Percentiles rank a stretch among this genome's conserved stretches.
Conservation (phyloP, 208 protist genomes). For the Novymonas esmeraldas region DNA sequence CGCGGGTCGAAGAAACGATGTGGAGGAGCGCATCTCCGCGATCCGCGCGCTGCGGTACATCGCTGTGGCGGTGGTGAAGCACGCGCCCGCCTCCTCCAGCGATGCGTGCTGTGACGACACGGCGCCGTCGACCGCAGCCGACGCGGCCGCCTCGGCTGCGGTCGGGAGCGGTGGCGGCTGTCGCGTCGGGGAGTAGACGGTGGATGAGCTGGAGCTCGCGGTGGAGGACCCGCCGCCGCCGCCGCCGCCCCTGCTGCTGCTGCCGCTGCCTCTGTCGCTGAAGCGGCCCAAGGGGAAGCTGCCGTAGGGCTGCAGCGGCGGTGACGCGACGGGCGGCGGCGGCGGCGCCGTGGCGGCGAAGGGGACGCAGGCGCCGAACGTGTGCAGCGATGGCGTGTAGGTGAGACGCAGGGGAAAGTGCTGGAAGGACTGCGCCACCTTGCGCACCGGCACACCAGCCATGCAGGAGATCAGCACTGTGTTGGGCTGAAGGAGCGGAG, state of each 20-base stretch:
- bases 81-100: conserved; percentile 4
- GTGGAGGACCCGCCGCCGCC: neutral
- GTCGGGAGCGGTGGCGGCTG: neutral
- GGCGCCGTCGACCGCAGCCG: too few species aligned
- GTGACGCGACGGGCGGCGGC: too few species aligned
- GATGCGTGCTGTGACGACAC: neutral
- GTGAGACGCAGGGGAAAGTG: conserved; percentile 28
- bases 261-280: too few species aligned
- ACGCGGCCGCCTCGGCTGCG: too few species aligned
- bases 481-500: conserved; percentile 23
- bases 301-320: too few species aligned
- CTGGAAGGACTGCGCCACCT: conserved; percentile 58
- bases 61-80: conserved; percentile 6
- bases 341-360: neutral
- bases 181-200: neutral
- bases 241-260: too few species aligned
- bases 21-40: conserved; percentile 16
- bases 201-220: too few species aligned
- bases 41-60: conserved; percentile 12
- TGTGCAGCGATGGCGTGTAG: conserved; percentile 2
- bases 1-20: conserved; percentile 26
- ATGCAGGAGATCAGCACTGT: conserved; percentile 70
- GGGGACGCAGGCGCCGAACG: conserved; percentile 1
- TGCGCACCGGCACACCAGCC: conserved; percentile 44
- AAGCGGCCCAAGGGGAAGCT: too few species aligned